Percentiles rank a stretch among this genome's conserved stretches.
These are phyloP conservation scores for Saccharomyces pastorianus DNA, from an alignment of 1,139 yeast species.

Conservation along the genomic window DNA sequence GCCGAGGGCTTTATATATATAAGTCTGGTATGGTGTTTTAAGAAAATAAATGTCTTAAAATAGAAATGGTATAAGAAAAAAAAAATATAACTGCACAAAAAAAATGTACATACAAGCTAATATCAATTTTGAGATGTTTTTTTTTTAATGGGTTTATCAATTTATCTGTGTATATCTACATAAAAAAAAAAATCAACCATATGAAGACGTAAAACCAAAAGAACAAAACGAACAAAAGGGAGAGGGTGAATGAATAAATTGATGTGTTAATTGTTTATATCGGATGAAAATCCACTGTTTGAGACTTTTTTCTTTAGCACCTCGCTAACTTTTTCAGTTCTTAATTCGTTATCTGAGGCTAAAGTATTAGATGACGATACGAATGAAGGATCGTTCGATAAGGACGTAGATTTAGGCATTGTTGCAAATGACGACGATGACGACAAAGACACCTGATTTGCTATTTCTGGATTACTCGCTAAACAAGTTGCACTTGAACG, in stretches of 20 bases:
- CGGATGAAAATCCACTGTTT: neutral
- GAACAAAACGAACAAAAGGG: neutral
- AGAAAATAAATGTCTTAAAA: neutral
- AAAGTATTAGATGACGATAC: neutral
- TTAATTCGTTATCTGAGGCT: conserved; percentile 6
- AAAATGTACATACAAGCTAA: no score
- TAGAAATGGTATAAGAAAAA: neutral
- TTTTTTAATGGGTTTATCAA: neutral
- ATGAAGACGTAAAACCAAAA: neutral
- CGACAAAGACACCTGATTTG: neutral
- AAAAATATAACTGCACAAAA: neutral
- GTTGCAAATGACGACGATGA: neutral
- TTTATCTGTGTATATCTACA: neutral
- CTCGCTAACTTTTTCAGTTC: conserved; percentile 20
- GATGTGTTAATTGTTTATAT: neutral
- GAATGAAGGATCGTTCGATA: neutral
- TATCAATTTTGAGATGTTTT: neutral
- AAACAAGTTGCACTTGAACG: neutral
- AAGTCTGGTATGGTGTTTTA: neutral
- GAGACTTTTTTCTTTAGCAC: conserved; percentile 18
- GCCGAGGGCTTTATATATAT: neutral
- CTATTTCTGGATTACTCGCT: neutral
- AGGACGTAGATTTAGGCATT: neutral
- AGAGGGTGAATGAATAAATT: neutral
- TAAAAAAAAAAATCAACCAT: neutral